phyloP scores from a whole-genome alignment of 2,329 filamentous ascomycete species.

The Polytolypa hystricis region DNA sequence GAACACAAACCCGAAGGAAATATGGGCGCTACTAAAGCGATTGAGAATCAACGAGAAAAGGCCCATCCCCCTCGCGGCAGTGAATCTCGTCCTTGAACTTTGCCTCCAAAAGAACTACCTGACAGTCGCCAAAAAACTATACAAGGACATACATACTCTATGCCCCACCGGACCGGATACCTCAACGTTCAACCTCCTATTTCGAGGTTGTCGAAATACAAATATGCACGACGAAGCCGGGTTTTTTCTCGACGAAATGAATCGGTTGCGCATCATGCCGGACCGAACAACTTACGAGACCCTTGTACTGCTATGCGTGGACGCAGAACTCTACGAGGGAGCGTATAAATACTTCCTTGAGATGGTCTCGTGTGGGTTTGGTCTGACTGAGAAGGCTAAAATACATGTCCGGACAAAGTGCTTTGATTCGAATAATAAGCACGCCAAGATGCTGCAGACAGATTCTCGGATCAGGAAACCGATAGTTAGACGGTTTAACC shows the following conservation, averaged over 20 bases:
- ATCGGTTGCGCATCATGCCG: constrained; percentile 42
- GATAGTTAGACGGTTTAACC: constrained; percentile 4
- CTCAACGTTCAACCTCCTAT: constrained; percentile 49
- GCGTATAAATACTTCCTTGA: constrained; percentile 30
- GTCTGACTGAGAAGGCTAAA: constrained; percentile 16
- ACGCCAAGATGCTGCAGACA: constrained; percentile 20
- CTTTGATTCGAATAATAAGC: constrained; percentile 19
- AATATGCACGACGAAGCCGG: constrained; percentile 45
- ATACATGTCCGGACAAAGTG: constrained; percentile 21
- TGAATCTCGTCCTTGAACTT: constrained; percentile 41
- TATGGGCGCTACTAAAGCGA: constrained; percentile 46
- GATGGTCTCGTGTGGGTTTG: constrained; percentile 21
- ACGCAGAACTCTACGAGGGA: constrained; percentile 24
- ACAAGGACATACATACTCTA: constrained; percentile 49
- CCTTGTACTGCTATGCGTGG: constrained; percentile 47
- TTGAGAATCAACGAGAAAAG: constrained; percentile 39
- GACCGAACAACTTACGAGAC: constrained; percentile 51
- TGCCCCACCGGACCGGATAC: constrained; percentile 33
- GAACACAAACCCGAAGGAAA: constrained; percentile 35
- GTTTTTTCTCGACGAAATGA: constrained; percentile 53
- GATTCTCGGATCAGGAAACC: constrained; percentile 19
- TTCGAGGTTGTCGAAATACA: constrained; percentile 38
- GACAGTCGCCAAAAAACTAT: constrained; percentile 45
- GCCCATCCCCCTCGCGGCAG: constrained; percentile 39
- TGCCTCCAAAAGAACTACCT: constrained; percentile 36